Percentiles rank a stretch among this genome's conserved stretches.
These are phyloP conservation scores for Epithele typhae DNA, from an alignment of 768 basidiomycete species.

Conservation along the genomic window DNA sequence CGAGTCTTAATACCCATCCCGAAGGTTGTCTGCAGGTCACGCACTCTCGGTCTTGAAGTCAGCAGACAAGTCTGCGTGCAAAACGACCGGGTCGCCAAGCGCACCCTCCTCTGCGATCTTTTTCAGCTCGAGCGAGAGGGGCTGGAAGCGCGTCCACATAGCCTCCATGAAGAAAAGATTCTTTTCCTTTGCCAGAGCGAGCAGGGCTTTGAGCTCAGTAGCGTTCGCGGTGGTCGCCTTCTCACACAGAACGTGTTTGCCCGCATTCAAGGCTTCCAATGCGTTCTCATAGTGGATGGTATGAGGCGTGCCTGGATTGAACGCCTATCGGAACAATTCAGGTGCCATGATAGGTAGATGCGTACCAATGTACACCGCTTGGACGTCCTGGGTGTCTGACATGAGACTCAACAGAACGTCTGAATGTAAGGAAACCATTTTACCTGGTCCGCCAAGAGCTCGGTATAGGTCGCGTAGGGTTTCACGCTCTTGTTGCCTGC, in stretches of 20 bases:
- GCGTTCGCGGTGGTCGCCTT: conserved; percentile 82
- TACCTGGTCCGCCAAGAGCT: conserved; percentile 69
- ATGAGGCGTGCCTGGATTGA: conserved; percentile 69
- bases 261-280: conserved; percentile 67
- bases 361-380: conserved; percentile 71
- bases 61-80: conserved; percentile 75
- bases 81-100: conserved; percentile 61
- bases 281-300: conserved; percentile 79
- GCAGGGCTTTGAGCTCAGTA: conserved; percentile 69
- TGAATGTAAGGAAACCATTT: too few relatives aligned
- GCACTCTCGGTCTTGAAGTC: conserved; percentile 65
- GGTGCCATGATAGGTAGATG: too few relatives aligned
- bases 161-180: conserved; percentile 92
- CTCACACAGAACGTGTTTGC: conserved; percentile 86
- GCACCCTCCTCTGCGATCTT: conserved; percentile 54
- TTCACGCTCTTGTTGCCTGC: conserved; percentile 51
- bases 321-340: background rate
- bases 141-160: conserved; percentile 83
- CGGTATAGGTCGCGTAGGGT: conserved; percentile 69
- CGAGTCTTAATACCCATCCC: background rate
- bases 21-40: conserved; percentile 17
- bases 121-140: conserved; percentile 61
- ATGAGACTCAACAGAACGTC: too few relatives aligned
- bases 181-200: conserved; percentile 70
- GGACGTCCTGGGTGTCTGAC: conserved; percentile 47